Evolutionary conservation across 106 monocot genomes (phyloP), one percentile per base, ranked within the genome.

Genomic region (Acanthochlamys bracteata): DNA sequence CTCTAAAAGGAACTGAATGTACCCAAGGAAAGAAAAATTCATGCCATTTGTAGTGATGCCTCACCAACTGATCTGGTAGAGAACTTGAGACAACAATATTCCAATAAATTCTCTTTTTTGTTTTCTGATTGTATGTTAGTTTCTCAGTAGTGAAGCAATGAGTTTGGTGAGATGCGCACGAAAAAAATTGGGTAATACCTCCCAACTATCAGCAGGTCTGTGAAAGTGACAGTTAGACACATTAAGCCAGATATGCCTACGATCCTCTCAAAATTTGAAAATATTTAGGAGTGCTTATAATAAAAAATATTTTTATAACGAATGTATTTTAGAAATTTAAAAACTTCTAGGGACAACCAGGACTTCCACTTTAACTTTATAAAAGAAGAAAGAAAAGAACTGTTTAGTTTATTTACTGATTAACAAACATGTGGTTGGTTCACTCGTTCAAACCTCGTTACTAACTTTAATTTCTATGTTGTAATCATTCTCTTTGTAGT

Each of bases 131-230:
- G 17, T 39, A 65, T 20, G 58, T 60, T 55, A 79, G 65, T 82
- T 73, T 41, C 61, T 83, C 76, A 60, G 53, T 53, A 71, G 39
- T 49, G 71, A 87, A 87, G 79, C 82, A 87, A 87, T 55, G 69
- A 67, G 86, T 82, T 87, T 87, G 86, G 86, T 83, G 76, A 71
- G 67, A 69, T 55, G 58, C 43, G 66, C 75, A 64, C 63, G 71
- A 64, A 73, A 76, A 70, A 73, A 4, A 14, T 76, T 73, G 79
- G 72, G 72, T 25, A 33, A 13, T 52, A 58, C 63, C 13, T 40
- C 16, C 69, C 83, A 79, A 76, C 76, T 65, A 75, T 73, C 64
- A 41, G 42, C 72, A 61, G 71, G 60, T 58, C 20, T 23, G 45
- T 7, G 75, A 69, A 0, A 51, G 4, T 55, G 69, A 69, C 64